Evolutionary conservation across 345 rosid genomes (phyloP).

Genomic region (Populus alba): DNA sequence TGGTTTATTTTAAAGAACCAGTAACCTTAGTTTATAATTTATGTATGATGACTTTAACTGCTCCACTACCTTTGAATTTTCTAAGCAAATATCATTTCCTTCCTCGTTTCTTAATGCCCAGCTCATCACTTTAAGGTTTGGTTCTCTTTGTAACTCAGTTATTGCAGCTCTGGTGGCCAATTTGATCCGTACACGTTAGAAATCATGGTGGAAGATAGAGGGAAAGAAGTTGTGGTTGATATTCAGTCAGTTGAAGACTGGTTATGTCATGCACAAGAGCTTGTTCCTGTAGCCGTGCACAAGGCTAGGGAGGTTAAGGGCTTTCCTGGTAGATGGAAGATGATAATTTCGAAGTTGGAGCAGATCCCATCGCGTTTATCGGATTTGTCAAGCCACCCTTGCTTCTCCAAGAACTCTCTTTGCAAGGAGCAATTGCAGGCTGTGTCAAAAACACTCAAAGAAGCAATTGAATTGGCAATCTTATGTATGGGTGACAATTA

Average conservation of each 20-base stretch:
- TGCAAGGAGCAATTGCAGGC: slow-evolving; percentile 89
- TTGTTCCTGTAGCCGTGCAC: slow-evolving; percentile 58
- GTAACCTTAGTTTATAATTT: slow-evolving; percentile 22
- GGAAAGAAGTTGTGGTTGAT: slow-evolving; percentile 26
- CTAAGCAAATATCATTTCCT: slow-evolving; percentile 16
- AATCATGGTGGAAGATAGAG: slow-evolving; percentile 54
- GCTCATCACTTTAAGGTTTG: slow-evolving; percentile 27
- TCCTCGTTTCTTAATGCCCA: slow-evolving; percentile 24
- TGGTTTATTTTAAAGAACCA: slow-evolving; percentile 24
- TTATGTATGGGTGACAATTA: slow-evolving; percentile 60
- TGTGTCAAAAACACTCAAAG: slow-evolving; percentile 56
- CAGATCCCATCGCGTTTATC: slow-evolving; percentile 74
- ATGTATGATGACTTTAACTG: slow-evolving; percentile 62
- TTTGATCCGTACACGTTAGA: slow-evolving; percentile 27
- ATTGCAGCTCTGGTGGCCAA: slow-evolving; percentile 23
- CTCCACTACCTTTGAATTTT: slow-evolving; percentile 55
- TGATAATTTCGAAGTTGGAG: slow-evolving; percentile 72
- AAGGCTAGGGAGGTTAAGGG: slow-evolving; percentile 63
- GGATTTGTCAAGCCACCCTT: slow-evolving; percentile 91
- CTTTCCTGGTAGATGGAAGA: slow-evolving; percentile 86
- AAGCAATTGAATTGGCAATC: slow-evolving; percentile 48
- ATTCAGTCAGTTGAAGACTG: slow-evolving; percentile 63
- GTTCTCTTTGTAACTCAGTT: slow-evolving; percentile 28
- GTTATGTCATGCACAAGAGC: slow-evolving; percentile 61
- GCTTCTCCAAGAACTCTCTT: slow-evolving; percentile 74